phyloP scores from a whole-genome alignment of 2,329 filamentous ascomycete genomes.

The Claviceps spartinae region DNA sequence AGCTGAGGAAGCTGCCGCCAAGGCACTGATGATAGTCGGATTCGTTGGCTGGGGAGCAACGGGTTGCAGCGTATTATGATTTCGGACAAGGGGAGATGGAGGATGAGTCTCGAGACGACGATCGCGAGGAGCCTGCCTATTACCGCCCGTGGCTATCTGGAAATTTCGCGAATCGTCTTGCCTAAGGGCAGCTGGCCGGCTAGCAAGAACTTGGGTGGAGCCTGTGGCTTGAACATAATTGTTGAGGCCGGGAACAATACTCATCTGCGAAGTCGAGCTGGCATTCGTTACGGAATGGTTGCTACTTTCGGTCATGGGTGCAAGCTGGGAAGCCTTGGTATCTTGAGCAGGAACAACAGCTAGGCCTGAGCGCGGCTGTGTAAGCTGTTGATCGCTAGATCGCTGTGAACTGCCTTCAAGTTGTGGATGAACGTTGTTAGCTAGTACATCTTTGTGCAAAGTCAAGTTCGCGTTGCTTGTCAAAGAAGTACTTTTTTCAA shows the following conservation, averaged over 20 bases:
- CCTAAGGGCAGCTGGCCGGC: constrained; percentile 21
- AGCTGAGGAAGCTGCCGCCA: constrained; percentile 3
- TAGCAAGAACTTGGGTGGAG: constrained; percentile 15
- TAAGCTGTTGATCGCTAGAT: neutral
- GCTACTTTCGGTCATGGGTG: neutral
- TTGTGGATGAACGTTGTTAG: neutral
- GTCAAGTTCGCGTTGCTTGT: constrained; percentile 3
- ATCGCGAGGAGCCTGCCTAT: constrained; percentile 10
- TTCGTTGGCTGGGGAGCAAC: constrained; percentile 65
- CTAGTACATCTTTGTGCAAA: constrained; percentile 3
- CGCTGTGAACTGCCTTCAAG: neutral
- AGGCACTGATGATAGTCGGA: constrained; percentile 41
- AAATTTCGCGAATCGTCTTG: constrained; percentile 20
- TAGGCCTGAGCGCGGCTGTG: neutral
- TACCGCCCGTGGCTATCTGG: constrained; percentile 6
- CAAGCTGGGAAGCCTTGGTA: neutral
- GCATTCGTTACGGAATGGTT: neutral
- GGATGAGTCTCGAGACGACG: constrained; percentile 19
- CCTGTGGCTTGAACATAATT: constrained; percentile 12
- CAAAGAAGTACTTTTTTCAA: neutral
- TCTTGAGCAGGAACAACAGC: neutral
- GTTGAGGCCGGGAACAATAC: constrained; percentile 20
- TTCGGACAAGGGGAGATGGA: constrained; percentile 52
- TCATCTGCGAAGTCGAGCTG: constrained; percentile 7
- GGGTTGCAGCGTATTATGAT: constrained; percentile 61